phyloP scores from a whole-genome alignment of 305 asterid genomes.

The Withania somnifera region DNA sequence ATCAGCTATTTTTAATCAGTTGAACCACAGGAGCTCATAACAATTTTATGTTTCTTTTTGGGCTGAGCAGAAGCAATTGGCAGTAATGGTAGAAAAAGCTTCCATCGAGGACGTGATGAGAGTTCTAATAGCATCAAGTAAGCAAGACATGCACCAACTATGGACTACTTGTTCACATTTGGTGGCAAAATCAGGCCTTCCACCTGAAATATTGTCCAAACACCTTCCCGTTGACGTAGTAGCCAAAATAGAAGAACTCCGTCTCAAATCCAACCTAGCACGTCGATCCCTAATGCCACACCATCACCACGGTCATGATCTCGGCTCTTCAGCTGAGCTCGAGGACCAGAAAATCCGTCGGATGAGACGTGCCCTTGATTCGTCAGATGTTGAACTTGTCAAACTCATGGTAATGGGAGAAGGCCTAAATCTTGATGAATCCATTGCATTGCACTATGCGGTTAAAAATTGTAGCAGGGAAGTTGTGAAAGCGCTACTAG shows the following conservation, averaged over 20 bases:
- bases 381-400: slow-evolving; percentile 87
- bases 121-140: slow-evolving; percentile 78
- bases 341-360: slow-evolving; percentile 86
- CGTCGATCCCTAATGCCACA: slow-evolving; percentile 36
- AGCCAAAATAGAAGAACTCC: slow-evolving; percentile 80
- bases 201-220: slow-evolving; percentile 73
- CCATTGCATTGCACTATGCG: slow-evolving; percentile 72
- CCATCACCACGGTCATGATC: slow-evolving; percentile 39
- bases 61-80: slow-evolving; percentile 63
- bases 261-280: slow-evolving; percentile 59
- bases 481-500: slow-evolving; percentile 76
- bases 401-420: slow-evolving; percentile 99
- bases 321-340: slow-evolving; percentile 48
- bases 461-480: slow-evolving; percentile 86
- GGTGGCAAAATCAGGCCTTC: slow-evolving; percentile 89
- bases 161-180: slow-evolving; percentile 90
- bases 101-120: slow-evolving; percentile 94
- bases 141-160: slow-evolving; percentile 80
- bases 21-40: not conserved
- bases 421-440: slow-evolving; percentile 79
- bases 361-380: slow-evolving; percentile 89
- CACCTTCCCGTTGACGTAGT: slow-evolving; percentile 87
- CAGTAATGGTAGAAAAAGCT: slow-evolving; percentile 88
- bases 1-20: not conserved
- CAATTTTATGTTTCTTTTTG: not conserved